These are phyloP conservation scores for Peronosclerospora sorghi DNA, from an alignment of 352 stramenopile species.

Conservation along the genomic window DNA sequence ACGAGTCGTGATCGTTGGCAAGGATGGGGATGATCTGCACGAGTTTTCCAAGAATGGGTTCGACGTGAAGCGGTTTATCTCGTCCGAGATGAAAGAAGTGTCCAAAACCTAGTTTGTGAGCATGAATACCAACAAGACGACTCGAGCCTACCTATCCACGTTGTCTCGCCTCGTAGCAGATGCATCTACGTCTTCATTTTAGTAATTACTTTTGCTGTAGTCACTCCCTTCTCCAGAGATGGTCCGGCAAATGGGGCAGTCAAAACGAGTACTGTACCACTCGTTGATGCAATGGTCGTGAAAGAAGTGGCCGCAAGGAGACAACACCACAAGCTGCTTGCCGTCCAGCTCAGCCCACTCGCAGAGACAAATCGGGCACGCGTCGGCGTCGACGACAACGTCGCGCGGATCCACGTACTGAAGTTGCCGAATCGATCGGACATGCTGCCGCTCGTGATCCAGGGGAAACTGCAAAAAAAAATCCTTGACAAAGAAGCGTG, in stretches of 20 bases:
- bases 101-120: not conserved
- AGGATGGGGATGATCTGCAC: constrained; percentile 29
- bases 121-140: constrained; percentile 4
- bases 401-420: constrained; percentile 80
- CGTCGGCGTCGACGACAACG: constrained; percentile 70
- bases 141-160: not conserved
- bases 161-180: no score
- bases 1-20: constrained; percentile 51
- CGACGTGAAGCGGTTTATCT: constrained; percentile 23
- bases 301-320: constrained; percentile 78
- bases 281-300: constrained; percentile 85
- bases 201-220: constrained; percentile 10
- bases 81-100: constrained; percentile 1
- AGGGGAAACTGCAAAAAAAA: constrained; percentile 77
- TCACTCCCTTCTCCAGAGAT: constrained; percentile 49
- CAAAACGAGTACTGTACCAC: constrained; percentile 81
- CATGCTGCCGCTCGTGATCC: constrained; percentile 71
- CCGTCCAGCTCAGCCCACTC: constrained; percentile 79
- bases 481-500: constrained; percentile 69
- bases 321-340: constrained; percentile 71
- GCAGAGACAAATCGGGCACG: constrained; percentile 73
- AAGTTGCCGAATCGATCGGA: constrained; percentile 72
- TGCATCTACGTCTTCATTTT: constrained; percentile 1
- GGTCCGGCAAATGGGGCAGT: constrained; percentile 82
- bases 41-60: constrained; percentile 40